Percentiles rank a stretch among this genome's conserved stretches.
These are phyloP conservation scores for Hypericum perforatum DNA, from an alignment of 345 rosid genomes.

Conservation along the genomic window DNA sequence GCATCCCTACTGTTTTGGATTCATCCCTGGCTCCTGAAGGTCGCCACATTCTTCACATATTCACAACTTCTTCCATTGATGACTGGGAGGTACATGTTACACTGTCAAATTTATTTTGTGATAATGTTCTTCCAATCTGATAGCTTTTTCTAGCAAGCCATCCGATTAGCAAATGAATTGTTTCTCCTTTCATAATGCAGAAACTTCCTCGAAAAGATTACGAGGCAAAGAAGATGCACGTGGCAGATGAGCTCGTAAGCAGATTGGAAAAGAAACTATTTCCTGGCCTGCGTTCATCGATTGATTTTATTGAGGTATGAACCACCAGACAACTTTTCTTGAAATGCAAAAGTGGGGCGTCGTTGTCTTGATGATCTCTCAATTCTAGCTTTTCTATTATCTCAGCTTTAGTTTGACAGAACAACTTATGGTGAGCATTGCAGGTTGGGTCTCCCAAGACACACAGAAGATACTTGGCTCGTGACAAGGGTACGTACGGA, in stretches of 20 bases:
- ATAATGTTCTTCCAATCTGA: constrained; percentile 3
- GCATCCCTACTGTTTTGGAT: constrained; percentile 93
- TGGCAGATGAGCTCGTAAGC: constrained; percentile 50
- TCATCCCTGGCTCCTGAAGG: constrained; percentile 77
- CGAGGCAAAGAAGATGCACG: constrained; percentile 60
- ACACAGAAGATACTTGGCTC: constrained; percentile 74
- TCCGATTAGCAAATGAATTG: not conserved
- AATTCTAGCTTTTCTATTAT: constrained; percentile 2
- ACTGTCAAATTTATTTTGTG: not conserved
- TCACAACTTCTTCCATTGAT: constrained; percentile 75
- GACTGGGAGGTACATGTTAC: constrained; percentile 64
- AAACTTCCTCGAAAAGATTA: constrained; percentile 65
- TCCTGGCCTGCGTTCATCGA: constrained; percentile 68
- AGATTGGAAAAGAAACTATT: constrained; percentile 80
- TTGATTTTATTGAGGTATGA: constrained; percentile 71
- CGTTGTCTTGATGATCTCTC: not conserved
- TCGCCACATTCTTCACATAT: constrained; percentile 78
- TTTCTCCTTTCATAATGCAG: constrained; percentile 25
- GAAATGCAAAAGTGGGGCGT: constrained; percentile 1
- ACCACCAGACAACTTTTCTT: not conserved
- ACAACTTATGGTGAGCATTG: not conserved
- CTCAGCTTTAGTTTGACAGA: not conserved
- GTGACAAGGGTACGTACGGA: constrained; percentile 83
- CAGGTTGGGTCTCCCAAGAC: constrained; percentile 93
- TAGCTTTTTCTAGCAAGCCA: not conserved